Evolutionary conservation across 192 early-diverging fungal genomes (phyloP).

Genomic region (Coemansia sp.): DNA sequence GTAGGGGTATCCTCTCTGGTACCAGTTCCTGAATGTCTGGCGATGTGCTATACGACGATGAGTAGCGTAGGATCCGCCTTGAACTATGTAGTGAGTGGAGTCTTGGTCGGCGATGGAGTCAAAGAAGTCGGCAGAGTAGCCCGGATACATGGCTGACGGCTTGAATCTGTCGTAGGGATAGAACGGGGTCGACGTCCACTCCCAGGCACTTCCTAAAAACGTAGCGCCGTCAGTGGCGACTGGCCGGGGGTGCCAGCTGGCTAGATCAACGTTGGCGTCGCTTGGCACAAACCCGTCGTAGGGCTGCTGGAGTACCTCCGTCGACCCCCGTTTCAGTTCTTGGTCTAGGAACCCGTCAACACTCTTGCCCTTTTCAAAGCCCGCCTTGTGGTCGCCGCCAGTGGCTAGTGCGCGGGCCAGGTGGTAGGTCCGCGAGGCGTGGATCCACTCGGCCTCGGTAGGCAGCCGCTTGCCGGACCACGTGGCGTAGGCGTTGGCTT

Average conservation of each 20-base stretch:
- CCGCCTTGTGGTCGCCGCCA: not conserved
- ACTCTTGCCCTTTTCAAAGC: no score
- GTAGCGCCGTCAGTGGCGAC: conserved; percentile 21
- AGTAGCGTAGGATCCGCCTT: conserved; percentile 88
- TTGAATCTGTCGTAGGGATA: conserved; percentile 61
- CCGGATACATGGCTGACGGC: conserved; percentile 72
- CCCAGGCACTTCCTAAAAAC: conserved; percentile 66
- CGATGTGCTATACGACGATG: conserved; percentile 71
- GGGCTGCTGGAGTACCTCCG: conserved; percentile 1
- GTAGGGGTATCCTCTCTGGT: conserved; percentile 81
- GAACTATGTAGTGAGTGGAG: conserved; percentile 72
- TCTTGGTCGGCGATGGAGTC: conserved; percentile 55
- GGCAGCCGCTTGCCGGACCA: conserved; percentile 64
- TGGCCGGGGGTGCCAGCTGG: conserved; percentile 60
- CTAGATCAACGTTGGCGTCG: conserved; percentile 69
- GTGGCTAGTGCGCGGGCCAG: conserved; percentile 18
- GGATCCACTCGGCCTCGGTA: conserved; percentile 71
- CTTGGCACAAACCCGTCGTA: conserved; percentile 31
- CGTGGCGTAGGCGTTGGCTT: conserved; percentile 70
- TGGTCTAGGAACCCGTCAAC: conserved; percentile 17
- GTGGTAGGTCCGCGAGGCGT: conserved; percentile 32
- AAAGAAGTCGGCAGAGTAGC: conserved; percentile 90
- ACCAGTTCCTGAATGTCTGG: conserved; percentile 85
- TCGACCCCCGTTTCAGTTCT: conserved; percentile 2
- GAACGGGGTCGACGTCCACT: conserved; percentile 74